Evolutionary conservation across 768 basidiomycete species (phyloP).

Genomic region (Mycena sanguinolenta): DNA sequence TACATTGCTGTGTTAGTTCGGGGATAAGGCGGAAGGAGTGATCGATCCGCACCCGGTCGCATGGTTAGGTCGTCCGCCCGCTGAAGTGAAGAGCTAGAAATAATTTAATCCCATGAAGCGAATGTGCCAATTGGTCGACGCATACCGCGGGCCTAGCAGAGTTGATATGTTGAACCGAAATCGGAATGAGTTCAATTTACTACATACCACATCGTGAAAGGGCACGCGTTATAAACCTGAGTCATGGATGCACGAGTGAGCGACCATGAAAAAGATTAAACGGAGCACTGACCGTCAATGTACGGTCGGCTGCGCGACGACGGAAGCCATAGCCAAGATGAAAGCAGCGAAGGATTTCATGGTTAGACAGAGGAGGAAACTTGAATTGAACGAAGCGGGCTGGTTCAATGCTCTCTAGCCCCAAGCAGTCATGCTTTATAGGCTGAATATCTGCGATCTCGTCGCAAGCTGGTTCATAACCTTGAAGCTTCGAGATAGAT

Average conservation of each 20-base stretch:
- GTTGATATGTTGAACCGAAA: background rate
- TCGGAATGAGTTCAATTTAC: no score
- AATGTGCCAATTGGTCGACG: background rate
- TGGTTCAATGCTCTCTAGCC: no score
- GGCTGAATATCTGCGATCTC: no score
- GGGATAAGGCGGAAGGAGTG: background rate
- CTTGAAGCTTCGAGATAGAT: no score
- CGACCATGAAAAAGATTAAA: no score
- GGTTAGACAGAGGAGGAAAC: no score
- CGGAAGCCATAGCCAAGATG: slow-evolving; percentile 13
- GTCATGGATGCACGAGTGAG: background rate
- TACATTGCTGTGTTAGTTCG: background rate
- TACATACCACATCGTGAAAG: slow-evolving; percentile 23
- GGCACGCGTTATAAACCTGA: slow-evolving; percentile 29
- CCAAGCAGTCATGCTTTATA: no score
- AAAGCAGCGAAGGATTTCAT: slow-evolving; percentile 35
- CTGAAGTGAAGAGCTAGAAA: slow-evolving; percentile 23
- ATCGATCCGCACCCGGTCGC: slow-evolving; percentile 9
- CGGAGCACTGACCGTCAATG: slow-evolving; percentile 11
- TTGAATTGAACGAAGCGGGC: no score
- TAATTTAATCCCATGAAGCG: background rate
- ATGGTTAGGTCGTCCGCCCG: slow-evolving; percentile 20
- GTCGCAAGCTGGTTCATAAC: no score
- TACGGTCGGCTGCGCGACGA: slow-evolving; percentile 18
- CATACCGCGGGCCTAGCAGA: slow-evolving; percentile 45